These are phyloP conservation scores for Ogataea wickerhamii DNA, from an alignment of 805 yeast genomes.

Conservation along the genomic window DNA sequence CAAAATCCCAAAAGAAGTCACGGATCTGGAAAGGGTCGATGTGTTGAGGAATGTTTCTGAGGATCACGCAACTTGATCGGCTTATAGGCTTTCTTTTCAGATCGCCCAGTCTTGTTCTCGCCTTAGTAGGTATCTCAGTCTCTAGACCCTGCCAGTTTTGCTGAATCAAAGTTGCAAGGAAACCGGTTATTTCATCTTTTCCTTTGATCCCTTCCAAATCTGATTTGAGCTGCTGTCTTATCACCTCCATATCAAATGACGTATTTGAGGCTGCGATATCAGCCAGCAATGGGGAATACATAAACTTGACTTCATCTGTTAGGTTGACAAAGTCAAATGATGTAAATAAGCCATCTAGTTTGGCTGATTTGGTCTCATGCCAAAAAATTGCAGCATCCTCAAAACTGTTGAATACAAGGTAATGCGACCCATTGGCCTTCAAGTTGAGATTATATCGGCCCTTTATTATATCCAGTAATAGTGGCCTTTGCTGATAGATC, in stretches of 20 bases:
- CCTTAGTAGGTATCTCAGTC: neutral
- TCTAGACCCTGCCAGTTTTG: constrained; percentile 11
- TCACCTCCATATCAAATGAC: constrained; percentile 4
- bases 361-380: constrained; percentile 43
- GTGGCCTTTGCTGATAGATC: constrained; percentile 17
- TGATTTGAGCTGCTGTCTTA: constrained; percentile 1
- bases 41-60: constrained; percentile 46
- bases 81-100: constrained; percentile 11
- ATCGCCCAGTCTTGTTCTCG: neutral
- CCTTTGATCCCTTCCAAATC: constrained; percentile 6
- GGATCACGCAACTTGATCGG: constrained; percentile 35
- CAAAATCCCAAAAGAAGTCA: constrained; percentile 47
- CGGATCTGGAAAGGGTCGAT: constrained; percentile 35
- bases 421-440: constrained; percentile 46
- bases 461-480: constrained; percentile 41
- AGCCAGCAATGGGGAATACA: constrained; percentile 22
- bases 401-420: constrained; percentile 45
- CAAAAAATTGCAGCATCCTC: constrained; percentile 51
- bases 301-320: constrained; percentile 15
- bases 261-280: constrained; percentile 13
- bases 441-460: constrained; percentile 47
- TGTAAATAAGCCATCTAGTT: constrained; percentile 48
- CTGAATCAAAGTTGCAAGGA: constrained; percentile 6
- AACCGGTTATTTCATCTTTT: constrained; percentile 3
- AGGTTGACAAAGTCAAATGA: constrained; percentile 43